Base-by-base conservation (phyloP, 257 asterid species). In the Petunia secreta region DNA sequence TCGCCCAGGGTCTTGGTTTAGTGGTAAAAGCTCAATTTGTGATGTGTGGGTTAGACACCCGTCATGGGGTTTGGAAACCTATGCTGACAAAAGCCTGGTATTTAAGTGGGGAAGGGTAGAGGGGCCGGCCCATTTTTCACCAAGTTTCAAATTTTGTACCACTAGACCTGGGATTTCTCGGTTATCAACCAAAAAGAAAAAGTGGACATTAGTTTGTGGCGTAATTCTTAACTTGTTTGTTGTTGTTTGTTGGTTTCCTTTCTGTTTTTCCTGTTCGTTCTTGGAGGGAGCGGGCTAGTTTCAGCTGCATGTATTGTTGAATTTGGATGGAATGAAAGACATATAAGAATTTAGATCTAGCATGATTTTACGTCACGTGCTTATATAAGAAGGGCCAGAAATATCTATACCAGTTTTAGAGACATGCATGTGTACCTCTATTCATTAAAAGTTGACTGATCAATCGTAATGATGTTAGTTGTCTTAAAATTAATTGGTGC, bases 251-350 rank as follows among this genome's bases (percentile, higher is more conserved):
- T 16, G 25, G 25, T 43, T 8, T 1, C 55, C 15, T 41, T 41
- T 0, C 54, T 67, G 4, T 2, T 8, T 43, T 67, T 43, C 43
- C 54, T 67, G 37, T 41, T 43, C 14, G 25, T 25, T 67, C 0
- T 41, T 6, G 65, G 15, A 11, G 16, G 25, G 15, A 54, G 15
- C 38, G 54, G 54, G 5, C 15, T 41, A 41, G 38, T 37, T 67
- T 15, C 75, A 3, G 15, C 54, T 41, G 54, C 8, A 39, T 41
- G 7, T 66, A 8, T 41, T 52, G 14, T 68, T 2, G 9, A 68
- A 16, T 68, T 44, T 68, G 75, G 43, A 44, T 44, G 7, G 57
- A 68, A n/a, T 44, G 57, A 68, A 68, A 40, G 34, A 66, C 75
- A 67, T 43, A 0, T 44, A 6, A 44, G 57, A 8, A 68, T 68